These are phyloP conservation scores for Berkeleyomyces rouxiae DNA, from an alignment of 2,329 filamentous ascomycete genomes.

Conservation along the genomic window DNA sequence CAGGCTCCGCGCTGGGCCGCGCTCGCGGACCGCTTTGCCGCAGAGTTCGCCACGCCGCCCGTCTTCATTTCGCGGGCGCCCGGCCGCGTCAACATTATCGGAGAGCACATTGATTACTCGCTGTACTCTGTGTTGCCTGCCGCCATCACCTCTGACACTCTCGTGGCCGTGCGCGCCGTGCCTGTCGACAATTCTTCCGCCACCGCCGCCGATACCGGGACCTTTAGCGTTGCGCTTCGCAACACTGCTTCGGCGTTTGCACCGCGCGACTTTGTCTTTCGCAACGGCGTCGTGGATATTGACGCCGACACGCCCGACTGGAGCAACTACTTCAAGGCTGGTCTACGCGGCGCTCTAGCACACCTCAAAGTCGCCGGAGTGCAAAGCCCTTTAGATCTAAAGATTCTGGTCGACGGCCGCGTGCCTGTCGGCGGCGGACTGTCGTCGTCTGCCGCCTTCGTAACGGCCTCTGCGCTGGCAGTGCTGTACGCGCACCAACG, in stretches of 20 bases:
- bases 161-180: conserved; percentile 58
- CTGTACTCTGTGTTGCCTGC: conserved; percentile 92
- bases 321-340: conserved; percentile 97
- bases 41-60: conserved; percentile 50
- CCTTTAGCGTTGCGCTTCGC: conserved; percentile 48
- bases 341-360: conserved; percentile 64
- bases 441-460: conserved; percentile 86
- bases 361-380: conserved; percentile 39
- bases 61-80: conserved; percentile 80
- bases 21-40: conserved; percentile 54
- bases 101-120: conserved; percentile 98
- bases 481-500: conserved; percentile 60
- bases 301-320: conserved; percentile 78
- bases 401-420: conserved; percentile 77
- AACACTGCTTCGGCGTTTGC: conserved; percentile 76
- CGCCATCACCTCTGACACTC: conserved; percentile 79
- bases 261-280: conserved; percentile 55
- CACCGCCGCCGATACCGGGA: conserved; percentile 25
- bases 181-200: conserved; percentile 26
- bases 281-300: conserved; percentile 46
- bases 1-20: conserved; percentile 62
- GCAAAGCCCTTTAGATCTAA: conserved; percentile 54
- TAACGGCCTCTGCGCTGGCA: conserved; percentile 75
- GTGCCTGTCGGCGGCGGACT: conserved; percentile 85
- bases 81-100: conserved; percentile 93